These are phyloP conservation scores for Talaromyces stipitatus DNA, from an alignment of 495 filamentous ascomycete species.

Conservation along the genomic window DNA sequence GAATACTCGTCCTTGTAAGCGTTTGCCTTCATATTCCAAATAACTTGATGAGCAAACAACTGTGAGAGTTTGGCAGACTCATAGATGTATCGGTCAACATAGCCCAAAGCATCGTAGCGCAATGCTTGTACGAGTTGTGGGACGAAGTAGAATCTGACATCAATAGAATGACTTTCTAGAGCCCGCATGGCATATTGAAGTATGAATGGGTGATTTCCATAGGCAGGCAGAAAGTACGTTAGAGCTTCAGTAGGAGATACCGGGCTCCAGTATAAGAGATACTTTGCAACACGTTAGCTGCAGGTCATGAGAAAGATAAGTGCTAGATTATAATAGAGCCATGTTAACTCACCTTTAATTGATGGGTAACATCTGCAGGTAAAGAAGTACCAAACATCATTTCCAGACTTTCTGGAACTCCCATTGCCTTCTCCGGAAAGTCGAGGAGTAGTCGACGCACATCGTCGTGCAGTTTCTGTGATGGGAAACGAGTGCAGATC, in stretches of 20 bases:
- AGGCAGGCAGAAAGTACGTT: constrained; percentile 86
- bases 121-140: constrained; percentile 95
- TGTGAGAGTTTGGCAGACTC: constrained; percentile 95
- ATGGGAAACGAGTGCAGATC: constrained; percentile 70
- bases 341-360: constrained; percentile 60
- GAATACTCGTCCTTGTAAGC: constrained; percentile 95
- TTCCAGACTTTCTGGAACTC: constrained; percentile 72
- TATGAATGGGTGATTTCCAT: constrained; percentile 89
- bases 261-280: constrained; percentile 88
- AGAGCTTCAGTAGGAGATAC: constrained; percentile 89
- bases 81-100: constrained; percentile 92
- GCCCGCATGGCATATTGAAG: constrained; percentile 97
- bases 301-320: not conserved
- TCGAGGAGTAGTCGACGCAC: constrained; percentile 71
- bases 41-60: constrained; percentile 96
- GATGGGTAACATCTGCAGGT: constrained; percentile 69
- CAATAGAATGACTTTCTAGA: constrained; percentile 84
- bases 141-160: constrained; percentile 98
- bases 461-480: constrained; percentile 59
- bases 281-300: constrained; percentile 48
- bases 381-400: constrained; percentile 70
- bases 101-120: constrained; percentile 90
- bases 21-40: constrained; percentile 99
- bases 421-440: constrained; percentile 71
- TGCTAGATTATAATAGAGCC: not conserved